These are phyloP conservation scores for Eucalyptus albens DNA, from an alignment of 345 rosid genomes.

Conservation along the genomic window DNA sequence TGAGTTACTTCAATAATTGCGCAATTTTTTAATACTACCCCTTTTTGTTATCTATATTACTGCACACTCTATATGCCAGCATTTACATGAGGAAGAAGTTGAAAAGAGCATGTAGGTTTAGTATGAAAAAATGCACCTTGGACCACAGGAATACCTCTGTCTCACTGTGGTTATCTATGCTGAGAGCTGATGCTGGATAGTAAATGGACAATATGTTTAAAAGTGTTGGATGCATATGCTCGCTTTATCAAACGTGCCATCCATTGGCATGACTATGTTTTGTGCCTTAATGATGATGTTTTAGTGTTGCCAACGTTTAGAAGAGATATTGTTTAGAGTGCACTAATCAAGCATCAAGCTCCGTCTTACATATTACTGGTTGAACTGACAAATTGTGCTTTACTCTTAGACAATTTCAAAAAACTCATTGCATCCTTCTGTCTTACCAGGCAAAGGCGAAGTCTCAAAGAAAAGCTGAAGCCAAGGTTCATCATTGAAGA, in stretches of 20 bases:
- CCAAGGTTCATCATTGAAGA: slow-evolving; percentile 18
- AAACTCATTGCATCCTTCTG: not conserved
- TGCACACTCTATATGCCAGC: not conserved
- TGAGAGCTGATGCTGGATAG: not conserved
- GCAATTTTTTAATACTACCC: not conserved
- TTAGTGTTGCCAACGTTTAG: not conserved
- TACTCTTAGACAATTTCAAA: not conserved
- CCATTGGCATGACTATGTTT: not conserved
- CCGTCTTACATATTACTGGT: not conserved
- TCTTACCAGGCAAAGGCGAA: slow-evolving; percentile 15
- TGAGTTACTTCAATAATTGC: not conserved
- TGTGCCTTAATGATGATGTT: not conserved
- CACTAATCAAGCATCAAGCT: not conserved
- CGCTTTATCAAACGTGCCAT: not conserved
- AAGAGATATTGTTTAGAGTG: not conserved
- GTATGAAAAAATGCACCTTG: not conserved
- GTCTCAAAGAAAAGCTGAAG: slow-evolving; percentile 47
- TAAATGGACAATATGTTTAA: not conserved
- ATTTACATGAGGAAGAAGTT: not conserved
- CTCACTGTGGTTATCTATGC: not conserved
- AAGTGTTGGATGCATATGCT: not conserved
- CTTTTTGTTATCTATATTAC: not conserved
- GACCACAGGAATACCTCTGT: not conserved
- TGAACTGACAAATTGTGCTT: not conserved
- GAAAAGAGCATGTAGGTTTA: not conserved